Evolutionary conservation across 345 rosid species (phyloP).

Genomic region (Syzygium aromaticum): DNA sequence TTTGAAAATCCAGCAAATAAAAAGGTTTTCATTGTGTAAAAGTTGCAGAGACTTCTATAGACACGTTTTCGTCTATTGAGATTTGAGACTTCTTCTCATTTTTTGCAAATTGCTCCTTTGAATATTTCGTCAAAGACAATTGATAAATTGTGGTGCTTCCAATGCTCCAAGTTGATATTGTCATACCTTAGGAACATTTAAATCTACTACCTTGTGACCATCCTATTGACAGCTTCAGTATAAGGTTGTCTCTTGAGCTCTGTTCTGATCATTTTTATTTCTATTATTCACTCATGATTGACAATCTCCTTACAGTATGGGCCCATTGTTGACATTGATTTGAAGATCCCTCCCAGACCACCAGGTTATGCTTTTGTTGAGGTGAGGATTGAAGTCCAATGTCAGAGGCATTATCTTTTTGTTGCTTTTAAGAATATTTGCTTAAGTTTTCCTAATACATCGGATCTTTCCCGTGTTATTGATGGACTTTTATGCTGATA

Average conservation of each 20-base stretch:
- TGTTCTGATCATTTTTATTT: not conserved
- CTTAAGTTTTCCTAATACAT: not conserved
- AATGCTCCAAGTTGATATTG: not conserved
- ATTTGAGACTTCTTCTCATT: not conserved
- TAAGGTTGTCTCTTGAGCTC: not conserved
- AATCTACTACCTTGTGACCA: not conserved
- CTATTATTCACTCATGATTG: not conserved
- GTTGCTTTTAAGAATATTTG: not conserved
- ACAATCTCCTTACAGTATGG: conserved; percentile 55
- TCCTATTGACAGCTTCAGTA: not conserved
- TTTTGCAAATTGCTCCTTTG: not conserved
- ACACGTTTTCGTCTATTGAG: not conserved
- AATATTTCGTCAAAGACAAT: not conserved
- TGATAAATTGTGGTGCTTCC: not conserved
- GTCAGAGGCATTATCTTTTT: not conserved
- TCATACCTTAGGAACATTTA: not conserved
- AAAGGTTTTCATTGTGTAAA: not conserved
- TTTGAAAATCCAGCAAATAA: not conserved
- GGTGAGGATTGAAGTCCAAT: conserved; percentile 32
- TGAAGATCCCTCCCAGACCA: conserved; percentile 95
- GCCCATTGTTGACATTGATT: conserved; percentile 77
- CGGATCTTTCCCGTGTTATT: not conserved
- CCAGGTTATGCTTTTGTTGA: conserved; percentile 97
- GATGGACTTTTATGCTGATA: not conserved
- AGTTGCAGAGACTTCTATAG: not conserved